Evolutionary conservation across 2,329 filamentous ascomycete species (phyloP).

Genomic region (Hymenoscyphus salicellus): DNA sequence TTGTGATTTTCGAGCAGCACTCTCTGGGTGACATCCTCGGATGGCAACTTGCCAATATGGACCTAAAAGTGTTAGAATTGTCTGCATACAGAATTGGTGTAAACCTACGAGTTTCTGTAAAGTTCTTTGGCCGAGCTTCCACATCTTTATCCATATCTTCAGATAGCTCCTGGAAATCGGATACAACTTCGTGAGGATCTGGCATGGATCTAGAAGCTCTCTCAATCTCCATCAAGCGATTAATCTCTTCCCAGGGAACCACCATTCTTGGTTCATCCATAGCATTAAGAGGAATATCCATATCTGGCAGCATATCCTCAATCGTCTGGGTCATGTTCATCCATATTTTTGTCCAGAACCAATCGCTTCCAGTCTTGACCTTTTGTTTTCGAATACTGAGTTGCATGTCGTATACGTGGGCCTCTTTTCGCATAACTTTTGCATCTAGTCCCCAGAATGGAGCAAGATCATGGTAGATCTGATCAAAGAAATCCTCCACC

Average conservation of each 20-base stretch:
- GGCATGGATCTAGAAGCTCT: slow-evolving; percentile 43
- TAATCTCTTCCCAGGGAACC: slow-evolving; percentile 53
- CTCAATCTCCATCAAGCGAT: slow-evolving; percentile 48
- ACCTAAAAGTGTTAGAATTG: slow-evolving; percentile 35
- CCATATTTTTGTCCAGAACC: slow-evolving; percentile 42
- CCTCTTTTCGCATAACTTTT: slow-evolving; percentile 48
- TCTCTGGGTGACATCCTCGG: slow-evolving; percentile 60
- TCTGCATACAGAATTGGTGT: slow-evolving; percentile 33
- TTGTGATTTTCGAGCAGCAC: slow-evolving; percentile 51
- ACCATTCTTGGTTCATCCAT: slow-evolving; percentile 63
- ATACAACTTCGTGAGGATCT: slow-evolving; percentile 52
- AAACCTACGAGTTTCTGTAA: slow-evolving; percentile 22
- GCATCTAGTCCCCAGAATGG: slow-evolving; percentile 47
- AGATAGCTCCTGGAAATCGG: slow-evolving; percentile 45
- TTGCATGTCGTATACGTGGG: slow-evolving; percentile 54
- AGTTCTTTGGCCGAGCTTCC: slow-evolving; percentile 11
- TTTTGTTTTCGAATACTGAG: slow-evolving; percentile 54
- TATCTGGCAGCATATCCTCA: slow-evolving; percentile 54
- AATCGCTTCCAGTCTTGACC: slow-evolving; percentile 43
- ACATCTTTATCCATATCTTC: slow-evolving; percentile 36
- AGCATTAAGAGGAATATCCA: slow-evolving; percentile 63
- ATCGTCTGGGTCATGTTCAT: slow-evolving; percentile 39
- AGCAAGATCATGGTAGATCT: slow-evolving; percentile 50
- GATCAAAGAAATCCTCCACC: slow-evolving; percentile 58
- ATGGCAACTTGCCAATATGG: slow-evolving; percentile 56